Evolutionary conservation across 1,139 yeast species (phyloP).

Genomic region (Yamadazyma triangularis): DNA sequence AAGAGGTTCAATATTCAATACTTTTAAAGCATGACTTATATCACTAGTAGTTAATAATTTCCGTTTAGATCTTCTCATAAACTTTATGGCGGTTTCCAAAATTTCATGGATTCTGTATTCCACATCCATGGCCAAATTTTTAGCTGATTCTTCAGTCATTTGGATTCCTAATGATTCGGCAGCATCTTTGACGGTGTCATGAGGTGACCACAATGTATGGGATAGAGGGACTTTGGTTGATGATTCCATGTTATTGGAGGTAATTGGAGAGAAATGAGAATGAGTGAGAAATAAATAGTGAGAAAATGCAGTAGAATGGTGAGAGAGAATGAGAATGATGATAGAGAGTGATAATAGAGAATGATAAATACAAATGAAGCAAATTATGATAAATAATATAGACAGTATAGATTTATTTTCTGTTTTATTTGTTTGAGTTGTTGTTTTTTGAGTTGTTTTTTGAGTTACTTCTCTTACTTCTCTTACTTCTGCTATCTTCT

Average conservation of each 20-base stretch:
- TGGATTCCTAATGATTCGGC: slow-evolving; percentile 88
- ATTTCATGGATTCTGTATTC: slow-evolving; percentile 96
- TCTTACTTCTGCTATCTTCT: too few species aligned
- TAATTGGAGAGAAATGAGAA: too few species aligned
- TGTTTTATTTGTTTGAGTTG: too few species aligned
- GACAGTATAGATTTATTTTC: too few species aligned
- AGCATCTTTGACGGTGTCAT: slow-evolving; percentile 93
- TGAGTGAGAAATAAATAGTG: too few species aligned
- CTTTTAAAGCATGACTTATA: slow-evolving; percentile 74
- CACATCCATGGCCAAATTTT: slow-evolving; percentile 96
- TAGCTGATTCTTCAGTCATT: slow-evolving; percentile 88
- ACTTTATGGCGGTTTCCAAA: slow-evolving; percentile 89
- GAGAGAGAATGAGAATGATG: too few species aligned
- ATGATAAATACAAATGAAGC: too few species aligned
- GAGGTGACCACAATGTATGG: slow-evolving; percentile 95
- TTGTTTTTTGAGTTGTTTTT: too few species aligned
- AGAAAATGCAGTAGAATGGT: too few species aligned
- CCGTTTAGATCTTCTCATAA: slow-evolving; percentile 91
- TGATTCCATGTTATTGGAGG: slow-evolving; percentile 39
- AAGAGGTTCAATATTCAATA: slow-evolving; percentile 83
- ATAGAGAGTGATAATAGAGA: too few species aligned
- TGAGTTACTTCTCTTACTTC: too few species aligned
- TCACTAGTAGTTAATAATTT: slow-evolving; percentile 79
- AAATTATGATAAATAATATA: too few species aligned
- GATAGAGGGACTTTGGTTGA: slow-evolving; percentile 53